phyloP scores from a whole-genome alignment of 768 basidiomycete species.

The Trametes coccinea region DNA sequence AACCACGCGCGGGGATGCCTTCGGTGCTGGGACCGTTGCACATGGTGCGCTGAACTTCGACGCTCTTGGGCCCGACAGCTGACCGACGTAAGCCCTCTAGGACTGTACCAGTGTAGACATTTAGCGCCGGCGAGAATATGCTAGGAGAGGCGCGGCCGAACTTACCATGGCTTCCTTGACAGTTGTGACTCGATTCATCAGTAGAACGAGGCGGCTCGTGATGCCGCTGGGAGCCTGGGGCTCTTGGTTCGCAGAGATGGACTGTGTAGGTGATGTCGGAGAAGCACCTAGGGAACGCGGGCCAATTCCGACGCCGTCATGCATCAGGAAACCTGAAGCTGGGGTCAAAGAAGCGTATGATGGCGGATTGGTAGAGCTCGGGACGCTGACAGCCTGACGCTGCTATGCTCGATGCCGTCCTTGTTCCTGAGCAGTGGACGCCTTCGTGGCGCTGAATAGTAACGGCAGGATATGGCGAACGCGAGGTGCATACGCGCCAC shows the following conservation, averaged over 20 bases:
- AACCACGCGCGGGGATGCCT: neutral
- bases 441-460: no score
- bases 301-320: no score
- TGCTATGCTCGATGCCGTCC: no score
- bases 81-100: neutral
- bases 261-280: neutral
- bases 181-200: neutral
- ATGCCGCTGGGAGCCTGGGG: neutral
- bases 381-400: no score
- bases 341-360: no score
- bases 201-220: neutral
- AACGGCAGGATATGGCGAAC: no score
- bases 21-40: slow-evolving; percentile 5
- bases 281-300: no score
- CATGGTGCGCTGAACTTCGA: slow-evolving; percentile 8
- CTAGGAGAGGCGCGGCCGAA: slow-evolving; percentile 8
- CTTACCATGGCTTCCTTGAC: neutral
- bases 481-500: no score
- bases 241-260: neutral
- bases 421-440: no score
- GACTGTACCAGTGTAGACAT: neutral
- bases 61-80: neutral
- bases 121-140: neutral
- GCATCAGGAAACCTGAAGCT: no score
- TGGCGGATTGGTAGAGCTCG: no score